Evolutionary conservation across 2,329 filamentous ascomycete species (phyloP).

Genomic region (Metarhizium rileyi): DNA sequence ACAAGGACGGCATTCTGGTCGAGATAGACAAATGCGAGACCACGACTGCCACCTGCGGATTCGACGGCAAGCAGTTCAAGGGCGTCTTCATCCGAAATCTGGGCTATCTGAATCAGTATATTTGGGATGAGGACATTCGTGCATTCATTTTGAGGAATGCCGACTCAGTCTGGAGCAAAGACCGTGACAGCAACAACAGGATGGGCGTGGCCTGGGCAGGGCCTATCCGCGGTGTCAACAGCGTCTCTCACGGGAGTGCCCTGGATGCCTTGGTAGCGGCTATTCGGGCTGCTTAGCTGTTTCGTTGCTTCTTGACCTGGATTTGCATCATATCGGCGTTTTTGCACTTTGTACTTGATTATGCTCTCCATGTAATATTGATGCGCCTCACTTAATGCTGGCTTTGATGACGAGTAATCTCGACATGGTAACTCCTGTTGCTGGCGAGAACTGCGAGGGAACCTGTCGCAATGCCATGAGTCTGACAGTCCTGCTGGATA

Average conservation of each 20-base stretch:
- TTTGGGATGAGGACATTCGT: slow-evolving; percentile 38
- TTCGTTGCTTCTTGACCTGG: neutral
- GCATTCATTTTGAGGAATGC: slow-evolving; percentile 52
- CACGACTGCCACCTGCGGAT: slow-evolving; percentile 26
- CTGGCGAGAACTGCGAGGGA: no score
- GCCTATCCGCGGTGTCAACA: slow-evolving; percentile 40
- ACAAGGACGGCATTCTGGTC: slow-evolving; percentile 35
- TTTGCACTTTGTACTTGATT: neutral
- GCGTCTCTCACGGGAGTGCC: slow-evolving; percentile 53
- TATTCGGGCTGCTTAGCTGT: slow-evolving; percentile 26
- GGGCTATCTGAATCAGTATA: slow-evolving; percentile 41
- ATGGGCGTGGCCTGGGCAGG: slow-evolving; percentile 59
- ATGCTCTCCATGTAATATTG: neutral
- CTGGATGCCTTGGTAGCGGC: slow-evolving; percentile 60
- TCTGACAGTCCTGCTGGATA: no score
- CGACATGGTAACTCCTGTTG: no score
- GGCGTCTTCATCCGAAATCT: slow-evolving; percentile 60
- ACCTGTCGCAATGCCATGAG: no score
- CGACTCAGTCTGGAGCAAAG: slow-evolving; percentile 52
- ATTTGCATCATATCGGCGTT: neutral
- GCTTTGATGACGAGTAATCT: no score
- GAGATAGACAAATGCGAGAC: slow-evolving; percentile 27
- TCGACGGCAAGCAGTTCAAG: slow-evolving; percentile 57
- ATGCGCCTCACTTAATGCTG: no score
- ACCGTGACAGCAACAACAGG: slow-evolving; percentile 38